Conservation (phyloP, 2,329 filamentous ascomycete genomes). For the Clonostachys sp. region DNA sequence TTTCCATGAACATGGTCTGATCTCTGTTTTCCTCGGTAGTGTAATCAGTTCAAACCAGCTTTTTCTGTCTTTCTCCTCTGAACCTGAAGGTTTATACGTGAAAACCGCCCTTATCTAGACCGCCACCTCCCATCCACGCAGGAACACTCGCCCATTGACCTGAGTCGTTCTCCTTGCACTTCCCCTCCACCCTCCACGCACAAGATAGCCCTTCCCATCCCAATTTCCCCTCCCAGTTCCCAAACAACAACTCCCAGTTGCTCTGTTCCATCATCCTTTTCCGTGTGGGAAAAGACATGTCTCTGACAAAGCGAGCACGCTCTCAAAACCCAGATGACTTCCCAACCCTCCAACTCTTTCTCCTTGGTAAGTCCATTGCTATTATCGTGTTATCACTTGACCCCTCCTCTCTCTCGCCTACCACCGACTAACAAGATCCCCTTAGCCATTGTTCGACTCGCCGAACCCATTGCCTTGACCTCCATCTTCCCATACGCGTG, state of each 20-base stretch:
- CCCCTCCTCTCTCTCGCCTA: neutral
- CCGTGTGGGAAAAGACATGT: constrained; percentile 34
- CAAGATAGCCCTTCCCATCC: neutral
- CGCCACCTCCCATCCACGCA: neutral
- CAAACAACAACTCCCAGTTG: neutral
- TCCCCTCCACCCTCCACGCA: too few relatives aligned
- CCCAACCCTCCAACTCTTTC: constrained; percentile 75
- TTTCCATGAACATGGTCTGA: too few relatives aligned
- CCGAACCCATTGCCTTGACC: constrained; percentile 88
- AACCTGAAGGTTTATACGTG: too few relatives aligned
- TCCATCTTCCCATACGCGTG: constrained; percentile 92
- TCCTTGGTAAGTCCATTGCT: constrained; percentile 62
- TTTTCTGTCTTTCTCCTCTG: too few relatives aligned
- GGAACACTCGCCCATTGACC: neutral
- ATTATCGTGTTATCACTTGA: neutral
- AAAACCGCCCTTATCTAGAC: too few relatives aligned
- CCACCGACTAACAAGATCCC: constrained; percentile 6
- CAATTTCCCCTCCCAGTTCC: neutral
- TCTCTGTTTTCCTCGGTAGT: too few relatives aligned
- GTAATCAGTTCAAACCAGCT: too few relatives aligned
- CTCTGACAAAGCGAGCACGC: constrained; percentile 43
- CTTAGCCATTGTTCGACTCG: constrained; percentile 82
- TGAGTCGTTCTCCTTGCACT: too few relatives aligned
- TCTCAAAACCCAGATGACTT: constrained; percentile 68
- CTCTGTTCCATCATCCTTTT: constrained; percentile 30